Percentiles rank a stretch among this genome's conserved stretches.
phyloP scores from a whole-genome alignment of 2,329 filamentous ascomycete species.

The Botryotinia convoluta region DNA sequence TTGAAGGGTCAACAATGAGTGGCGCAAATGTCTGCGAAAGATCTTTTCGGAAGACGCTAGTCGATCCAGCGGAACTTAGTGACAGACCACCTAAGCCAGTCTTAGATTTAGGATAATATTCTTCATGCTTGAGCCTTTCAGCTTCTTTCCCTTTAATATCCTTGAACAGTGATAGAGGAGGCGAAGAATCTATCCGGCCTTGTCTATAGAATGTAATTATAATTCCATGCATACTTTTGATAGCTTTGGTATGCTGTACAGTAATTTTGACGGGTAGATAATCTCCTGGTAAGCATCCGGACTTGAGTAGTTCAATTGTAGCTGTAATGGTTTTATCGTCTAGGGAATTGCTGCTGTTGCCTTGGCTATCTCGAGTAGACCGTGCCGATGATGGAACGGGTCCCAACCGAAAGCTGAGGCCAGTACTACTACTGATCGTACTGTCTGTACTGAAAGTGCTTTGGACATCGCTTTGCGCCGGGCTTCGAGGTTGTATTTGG shows the following conservation, averaged over 20 bases:
- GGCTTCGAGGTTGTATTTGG: slow-evolving; percentile 46
- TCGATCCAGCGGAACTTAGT: slow-evolving; percentile 79
- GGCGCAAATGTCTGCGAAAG: slow-evolving; percentile 85
- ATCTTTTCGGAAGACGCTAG: slow-evolving; percentile 93
- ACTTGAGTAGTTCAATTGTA: slow-evolving; percentile 76
- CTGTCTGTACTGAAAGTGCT: slow-evolving; percentile 74
- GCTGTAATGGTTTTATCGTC: slow-evolving; percentile 78
- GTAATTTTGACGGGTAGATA: slow-evolving; percentile 74
- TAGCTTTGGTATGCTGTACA: slow-evolving; percentile 82
- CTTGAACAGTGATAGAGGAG: slow-evolving; percentile 50
- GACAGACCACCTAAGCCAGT: slow-evolving; percentile 85
- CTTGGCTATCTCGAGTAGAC: slow-evolving; percentile 48
- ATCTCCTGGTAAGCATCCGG: slow-evolving; percentile 84
- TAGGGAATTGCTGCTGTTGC: slow-evolving; percentile 51
- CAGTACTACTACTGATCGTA: slow-evolving; percentile 41
- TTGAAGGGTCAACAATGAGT: slow-evolving; percentile 79
- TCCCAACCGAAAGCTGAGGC: slow-evolving; percentile 47
- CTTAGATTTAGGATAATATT: slow-evolving; percentile 82
- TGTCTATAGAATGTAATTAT: slow-evolving; percentile 91
- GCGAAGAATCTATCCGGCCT: slow-evolving; percentile 80
- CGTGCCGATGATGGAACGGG: slow-evolving; percentile 38
- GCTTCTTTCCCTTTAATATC: slow-evolving; percentile 57
- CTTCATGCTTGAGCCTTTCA: slow-evolving; percentile 65
- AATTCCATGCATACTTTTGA: slow-evolving; percentile 89
- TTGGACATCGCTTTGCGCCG: slow-evolving; percentile 53